These are phyloP conservation scores for Penicillium brevicompactum DNA, from an alignment of 2,329 filamentous ascomycete species.

Conservation along the genomic window DNA sequence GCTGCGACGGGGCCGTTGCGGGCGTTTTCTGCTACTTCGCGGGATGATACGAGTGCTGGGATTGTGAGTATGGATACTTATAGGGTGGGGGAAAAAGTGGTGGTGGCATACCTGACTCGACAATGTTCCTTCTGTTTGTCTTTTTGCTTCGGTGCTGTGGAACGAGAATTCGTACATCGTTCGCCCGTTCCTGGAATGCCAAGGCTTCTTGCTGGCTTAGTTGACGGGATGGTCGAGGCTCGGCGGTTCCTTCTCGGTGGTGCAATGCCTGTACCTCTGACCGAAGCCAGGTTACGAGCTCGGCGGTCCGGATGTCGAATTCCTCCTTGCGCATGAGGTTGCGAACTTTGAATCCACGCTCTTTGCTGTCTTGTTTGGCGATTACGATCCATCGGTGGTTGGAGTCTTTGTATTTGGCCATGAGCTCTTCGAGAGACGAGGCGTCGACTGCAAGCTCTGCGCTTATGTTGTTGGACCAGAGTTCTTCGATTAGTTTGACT, in stretches of 20 bases:
- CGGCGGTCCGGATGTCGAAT: slow-evolving; percentile 70
- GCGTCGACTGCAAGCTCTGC: slow-evolving; percentile 84
- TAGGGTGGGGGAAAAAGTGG: background rate
- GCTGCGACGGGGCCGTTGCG: slow-evolving; percentile 79
- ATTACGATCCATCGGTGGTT: slow-evolving; percentile 88
- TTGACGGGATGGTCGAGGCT: slow-evolving; percentile 46
- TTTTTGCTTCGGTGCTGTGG: slow-evolving; percentile 86
- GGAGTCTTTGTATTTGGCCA: slow-evolving; percentile 66
- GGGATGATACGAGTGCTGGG: slow-evolving; percentile 54
- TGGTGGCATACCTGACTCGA: slow-evolving; percentile 71
- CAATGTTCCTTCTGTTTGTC: slow-evolving; percentile 81
- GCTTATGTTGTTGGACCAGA: slow-evolving; percentile 83
- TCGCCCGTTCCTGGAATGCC: slow-evolving; percentile 52
- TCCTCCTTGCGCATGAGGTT: slow-evolving; percentile 79
- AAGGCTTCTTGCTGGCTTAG: slow-evolving; percentile 44
- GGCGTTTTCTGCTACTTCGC: slow-evolving; percentile 69
- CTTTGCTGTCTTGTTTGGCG: slow-evolving; percentile 68
- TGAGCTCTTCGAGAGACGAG: slow-evolving; percentile 75
- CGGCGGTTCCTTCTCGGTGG: slow-evolving; percentile 54
- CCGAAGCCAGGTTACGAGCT: slow-evolving; percentile 79
- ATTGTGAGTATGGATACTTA: slow-evolving; percentile 15
- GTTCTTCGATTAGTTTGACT: slow-evolving; percentile 72
- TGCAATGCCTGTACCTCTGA: slow-evolving; percentile 80
- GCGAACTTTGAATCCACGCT: slow-evolving; percentile 70
- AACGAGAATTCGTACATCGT: slow-evolving; percentile 82